These are phyloP conservation scores for Acer campestre DNA, from an alignment of 345 rosid species.

Conservation along the genomic window DNA sequence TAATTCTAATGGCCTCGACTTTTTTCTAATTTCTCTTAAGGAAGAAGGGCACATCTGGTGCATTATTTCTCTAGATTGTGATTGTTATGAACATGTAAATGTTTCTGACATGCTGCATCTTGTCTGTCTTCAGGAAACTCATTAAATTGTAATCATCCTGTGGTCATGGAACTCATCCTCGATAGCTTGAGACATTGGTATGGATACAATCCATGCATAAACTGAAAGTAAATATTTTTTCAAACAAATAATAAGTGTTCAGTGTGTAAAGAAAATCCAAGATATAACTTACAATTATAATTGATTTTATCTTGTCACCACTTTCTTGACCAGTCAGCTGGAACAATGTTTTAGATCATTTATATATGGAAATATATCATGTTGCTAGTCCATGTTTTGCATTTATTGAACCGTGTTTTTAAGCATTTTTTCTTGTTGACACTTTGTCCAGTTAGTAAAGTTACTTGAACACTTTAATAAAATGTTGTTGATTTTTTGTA, in stretches of 20 bases:
- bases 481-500: too few species aligned
- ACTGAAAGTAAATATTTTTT: background rate
- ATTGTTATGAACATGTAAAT: constrained; percentile 11
- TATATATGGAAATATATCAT: background rate
- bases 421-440: background rate
- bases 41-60: background rate
- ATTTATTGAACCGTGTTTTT: background rate
- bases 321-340: background rate
- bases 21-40: background rate
- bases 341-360: background rate
- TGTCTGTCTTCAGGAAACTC: constrained; percentile 72
- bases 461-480: background rate
- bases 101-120: constrained; percentile 22
- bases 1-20: constrained; percentile 34
- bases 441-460: background rate
- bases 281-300: background rate
- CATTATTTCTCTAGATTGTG: constrained; percentile 7
- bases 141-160: constrained; percentile 88
- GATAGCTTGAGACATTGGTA: constrained; percentile 97
- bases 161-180: constrained; percentile 86
- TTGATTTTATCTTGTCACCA: background rate
- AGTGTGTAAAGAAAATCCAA: background rate
- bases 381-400: background rate
- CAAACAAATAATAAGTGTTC: background rate
- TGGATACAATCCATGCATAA: constrained; percentile 21